These are phyloP conservation scores for Coemansia sp. DNA, from an alignment of 192 early-diverging fungal species.

Conservation along the genomic window DNA sequence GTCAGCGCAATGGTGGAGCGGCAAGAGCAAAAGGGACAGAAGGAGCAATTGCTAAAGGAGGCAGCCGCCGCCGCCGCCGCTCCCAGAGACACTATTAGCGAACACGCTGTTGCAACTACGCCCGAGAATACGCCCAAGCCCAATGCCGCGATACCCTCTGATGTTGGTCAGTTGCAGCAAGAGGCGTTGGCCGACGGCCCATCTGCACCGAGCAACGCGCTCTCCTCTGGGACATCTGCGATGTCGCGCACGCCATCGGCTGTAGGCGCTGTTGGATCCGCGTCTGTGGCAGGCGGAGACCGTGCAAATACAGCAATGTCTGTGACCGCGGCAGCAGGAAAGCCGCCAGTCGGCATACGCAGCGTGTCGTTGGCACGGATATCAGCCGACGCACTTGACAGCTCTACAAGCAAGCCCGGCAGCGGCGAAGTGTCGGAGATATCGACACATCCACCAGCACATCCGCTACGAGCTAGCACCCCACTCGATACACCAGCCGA, in stretches of 20 bases:
- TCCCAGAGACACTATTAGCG: not conserved
- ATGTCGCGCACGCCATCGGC: slow-evolving; percentile 3
- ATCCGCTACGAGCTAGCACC: slow-evolving; percentile 24
- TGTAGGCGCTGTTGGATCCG: not conserved
- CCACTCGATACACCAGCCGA: slow-evolving; percentile 45
- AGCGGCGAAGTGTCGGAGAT: slow-evolving; percentile 19
- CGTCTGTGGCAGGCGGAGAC: not conserved
- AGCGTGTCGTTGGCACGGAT: slow-evolving; percentile 50
- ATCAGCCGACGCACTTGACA: slow-evolving; percentile 19
- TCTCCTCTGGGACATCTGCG: not conserved
- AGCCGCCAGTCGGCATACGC: slow-evolving; percentile 15
- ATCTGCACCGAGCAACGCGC: not conserved
- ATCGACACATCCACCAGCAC: not conserved
- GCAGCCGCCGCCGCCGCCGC: not conserved
- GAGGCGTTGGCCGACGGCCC: not conserved
- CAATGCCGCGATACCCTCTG: not conserved
- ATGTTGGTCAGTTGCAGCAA: not conserved
- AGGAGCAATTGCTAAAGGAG: slow-evolving; percentile 14
- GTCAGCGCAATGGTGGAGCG: slow-evolving; percentile 58
- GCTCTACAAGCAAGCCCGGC: slow-evolving; percentile 11
- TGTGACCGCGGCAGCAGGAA: slow-evolving; percentile 2
- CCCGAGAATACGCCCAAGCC: not conserved
- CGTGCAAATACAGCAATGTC: not conserved
- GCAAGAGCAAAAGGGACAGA: slow-evolving; percentile 40
- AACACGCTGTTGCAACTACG: not conserved